Percentiles rank a stretch among this genome's conserved stretches.
Evolutionary conservation across 1,284 basidiomycete genomes (phyloP).

Genomic region (Melampsora abietis-canadensis): DNA sequence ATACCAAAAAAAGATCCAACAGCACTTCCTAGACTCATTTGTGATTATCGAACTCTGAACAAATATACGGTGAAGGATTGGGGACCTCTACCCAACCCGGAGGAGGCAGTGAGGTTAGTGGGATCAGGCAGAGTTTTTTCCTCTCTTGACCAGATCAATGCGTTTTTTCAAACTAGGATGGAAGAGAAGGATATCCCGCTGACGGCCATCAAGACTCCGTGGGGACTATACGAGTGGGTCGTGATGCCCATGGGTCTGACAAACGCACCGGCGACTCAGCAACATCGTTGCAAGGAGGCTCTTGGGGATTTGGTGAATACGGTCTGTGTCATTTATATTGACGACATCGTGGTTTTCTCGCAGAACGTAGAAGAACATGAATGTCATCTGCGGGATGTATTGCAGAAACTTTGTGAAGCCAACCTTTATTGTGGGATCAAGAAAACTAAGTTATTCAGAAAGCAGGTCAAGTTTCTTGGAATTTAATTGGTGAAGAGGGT

Average conservation of each 20-base stretch:
- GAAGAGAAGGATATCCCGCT: background rate
- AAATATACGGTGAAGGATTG: background rate
- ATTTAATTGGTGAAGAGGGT: too few relatives aligned
- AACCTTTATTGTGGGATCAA: too few relatives aligned
- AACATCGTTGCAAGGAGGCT: background rate
- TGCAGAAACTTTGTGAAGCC: background rate
- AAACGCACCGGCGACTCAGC: background rate
- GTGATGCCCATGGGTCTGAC: conserved; percentile 47
- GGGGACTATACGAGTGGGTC: conserved; percentile 55
- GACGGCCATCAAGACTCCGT: conserved; percentile 12
- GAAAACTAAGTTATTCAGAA: too few relatives aligned
- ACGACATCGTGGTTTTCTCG: background rate
- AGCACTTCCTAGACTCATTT: background rate
- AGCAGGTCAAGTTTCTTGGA: background rate
- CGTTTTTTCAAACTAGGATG: background rate
- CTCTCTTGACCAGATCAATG: background rate
- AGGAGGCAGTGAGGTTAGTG: background rate
- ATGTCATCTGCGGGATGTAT: background rate
- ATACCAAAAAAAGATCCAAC: conserved; percentile 11
- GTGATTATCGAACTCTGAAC: conserved; percentile 1
- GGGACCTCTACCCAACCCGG: background rate
- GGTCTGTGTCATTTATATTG: background rate
- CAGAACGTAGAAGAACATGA: too few relatives aligned
- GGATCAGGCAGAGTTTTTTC: background rate
- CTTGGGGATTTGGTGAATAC: background rate